Conservation (phyloP, 495 filamentous ascomycete species). For the Podospora pseudocomata region DNA sequence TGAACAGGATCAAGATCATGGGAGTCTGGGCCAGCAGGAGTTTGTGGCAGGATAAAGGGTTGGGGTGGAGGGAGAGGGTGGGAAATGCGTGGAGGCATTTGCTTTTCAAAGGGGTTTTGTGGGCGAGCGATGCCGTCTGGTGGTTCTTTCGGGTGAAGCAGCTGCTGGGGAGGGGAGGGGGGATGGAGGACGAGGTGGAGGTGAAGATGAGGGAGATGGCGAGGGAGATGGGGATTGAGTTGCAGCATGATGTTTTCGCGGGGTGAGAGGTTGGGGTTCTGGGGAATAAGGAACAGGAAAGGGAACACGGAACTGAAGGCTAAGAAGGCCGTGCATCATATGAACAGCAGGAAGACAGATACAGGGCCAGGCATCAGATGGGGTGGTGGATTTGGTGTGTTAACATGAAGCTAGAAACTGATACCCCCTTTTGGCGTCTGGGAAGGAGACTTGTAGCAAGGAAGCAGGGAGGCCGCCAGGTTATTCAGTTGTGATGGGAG, state of each 20-base stretch:
- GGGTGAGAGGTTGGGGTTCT: conserved; percentile 46
- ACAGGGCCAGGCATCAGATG: not conserved
- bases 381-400: not conserved
- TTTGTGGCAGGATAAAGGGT: conserved; percentile 58
- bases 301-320: not conserved
- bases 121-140: conserved; percentile 77
- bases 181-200: conserved; percentile 95
- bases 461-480: too few relatives aligned
- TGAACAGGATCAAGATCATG: conserved; percentile 93
- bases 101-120: conserved; percentile 72
- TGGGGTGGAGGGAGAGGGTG: conserved; percentile 39
- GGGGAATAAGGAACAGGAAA: not conserved
- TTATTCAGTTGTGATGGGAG: too few relatives aligned
- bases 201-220: conserved; percentile 79
- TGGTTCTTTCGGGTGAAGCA: conserved; percentile 75
- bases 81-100: conserved; percentile 65
- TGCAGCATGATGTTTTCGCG: conserved; percentile 83
- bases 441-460: too few relatives aligned
- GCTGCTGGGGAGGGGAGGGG: conserved; percentile 65
- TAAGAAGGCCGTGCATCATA: not conserved
- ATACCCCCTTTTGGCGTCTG: not conserved
- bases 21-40: conserved; percentile 82
- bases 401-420: not conserved
- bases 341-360: too few relatives aligned
- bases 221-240: conserved; percentile 84